A percentile compares a stretch with the other conserved stretches of the same genome.
Conservation (phyloP, 345 rosid species). For the Salix purpurea region DNA sequence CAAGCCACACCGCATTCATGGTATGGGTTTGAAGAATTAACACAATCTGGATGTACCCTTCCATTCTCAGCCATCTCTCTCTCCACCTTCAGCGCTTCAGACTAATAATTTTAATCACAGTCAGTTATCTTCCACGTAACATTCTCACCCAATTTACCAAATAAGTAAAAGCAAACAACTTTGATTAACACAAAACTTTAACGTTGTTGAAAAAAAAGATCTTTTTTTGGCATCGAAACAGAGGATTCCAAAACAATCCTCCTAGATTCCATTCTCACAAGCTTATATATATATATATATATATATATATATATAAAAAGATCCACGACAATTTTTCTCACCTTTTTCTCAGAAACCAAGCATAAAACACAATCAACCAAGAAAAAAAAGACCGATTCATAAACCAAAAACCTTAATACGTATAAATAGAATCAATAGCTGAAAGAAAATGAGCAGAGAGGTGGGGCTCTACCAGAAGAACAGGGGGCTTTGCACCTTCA, state of each 20-base stretch:
- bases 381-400: background rate
- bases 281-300: too few relatives aligned
- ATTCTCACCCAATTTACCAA: background rate
- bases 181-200: background rate
- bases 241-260: background rate
- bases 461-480: background rate
- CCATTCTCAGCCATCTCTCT: slow-evolving; percentile 28
- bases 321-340: background rate
- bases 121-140: background rate
- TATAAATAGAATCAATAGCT: background rate
- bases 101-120: background rate
- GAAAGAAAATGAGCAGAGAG: background rate
- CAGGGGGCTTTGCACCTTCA: background rate
- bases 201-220: background rate
- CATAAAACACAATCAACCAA: background rate
- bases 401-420: too few relatives aligned
- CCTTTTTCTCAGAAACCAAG: slow-evolving; percentile 1
- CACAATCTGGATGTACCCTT: slow-evolving; percentile 27
- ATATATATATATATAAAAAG: background rate
- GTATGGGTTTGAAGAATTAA: slow-evolving; percentile 28
- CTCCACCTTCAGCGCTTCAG: slow-evolving; percentile 2
- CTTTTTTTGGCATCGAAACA: background rate
- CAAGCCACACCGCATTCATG: slow-evolving; percentile 35
- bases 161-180: background rate
- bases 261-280: background rate